Percentiles rank a stretch among this genome's conserved stretches.
phyloP scores from a whole-genome alignment of 768 basidiomycete genomes.

The Rhizopogon rudus region DNA sequence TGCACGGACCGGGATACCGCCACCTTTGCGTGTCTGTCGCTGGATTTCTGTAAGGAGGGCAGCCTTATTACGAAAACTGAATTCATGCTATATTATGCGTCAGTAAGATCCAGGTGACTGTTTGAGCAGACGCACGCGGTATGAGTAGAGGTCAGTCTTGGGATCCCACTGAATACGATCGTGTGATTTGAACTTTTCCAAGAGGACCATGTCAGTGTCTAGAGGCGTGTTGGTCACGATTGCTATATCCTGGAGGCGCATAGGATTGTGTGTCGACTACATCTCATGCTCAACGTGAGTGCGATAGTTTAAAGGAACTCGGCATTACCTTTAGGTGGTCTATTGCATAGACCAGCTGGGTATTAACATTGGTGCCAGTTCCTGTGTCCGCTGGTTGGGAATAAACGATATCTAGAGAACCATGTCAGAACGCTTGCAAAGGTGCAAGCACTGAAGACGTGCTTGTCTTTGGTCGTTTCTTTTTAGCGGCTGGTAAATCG shows the following conservation, averaged over 20 bases:
- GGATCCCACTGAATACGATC: constrained; percentile 77
- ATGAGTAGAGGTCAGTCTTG: constrained; percentile 82
- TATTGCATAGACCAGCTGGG: constrained; percentile 82
- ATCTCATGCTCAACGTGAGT: constrained; percentile 6
- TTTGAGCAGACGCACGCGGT: constrained; percentile 52
- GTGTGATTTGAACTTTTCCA: constrained; percentile 80
- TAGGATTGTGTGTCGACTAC: constrained; percentile 68
- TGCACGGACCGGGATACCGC: constrained; percentile 77
- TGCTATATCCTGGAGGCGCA: constrained; percentile 84
- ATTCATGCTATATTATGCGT: constrained; percentile 63
- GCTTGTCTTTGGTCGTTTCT: constrained; percentile 61
- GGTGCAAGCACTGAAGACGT: constrained; percentile 19
- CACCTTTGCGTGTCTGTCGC: constrained; percentile 76
- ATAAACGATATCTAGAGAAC: constrained; percentile 61
- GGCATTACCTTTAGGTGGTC: constrained; percentile 67
- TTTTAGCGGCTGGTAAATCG: constrained; percentile 27
- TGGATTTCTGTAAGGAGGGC: constrained; percentile 84
- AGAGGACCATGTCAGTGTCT: constrained; percentile 61
- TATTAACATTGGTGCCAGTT: constrained; percentile 76
- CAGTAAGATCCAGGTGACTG: constrained; percentile 3
- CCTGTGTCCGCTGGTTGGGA: constrained; percentile 88
- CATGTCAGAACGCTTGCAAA: constrained; percentile 4
- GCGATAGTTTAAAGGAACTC: constrained; percentile 4
- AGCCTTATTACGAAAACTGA: constrained; percentile 78
- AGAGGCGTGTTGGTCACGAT: constrained; percentile 76